Evolutionary conservation across 345 rosid genomes (phyloP).

Genomic region (Firmiana major): DNA sequence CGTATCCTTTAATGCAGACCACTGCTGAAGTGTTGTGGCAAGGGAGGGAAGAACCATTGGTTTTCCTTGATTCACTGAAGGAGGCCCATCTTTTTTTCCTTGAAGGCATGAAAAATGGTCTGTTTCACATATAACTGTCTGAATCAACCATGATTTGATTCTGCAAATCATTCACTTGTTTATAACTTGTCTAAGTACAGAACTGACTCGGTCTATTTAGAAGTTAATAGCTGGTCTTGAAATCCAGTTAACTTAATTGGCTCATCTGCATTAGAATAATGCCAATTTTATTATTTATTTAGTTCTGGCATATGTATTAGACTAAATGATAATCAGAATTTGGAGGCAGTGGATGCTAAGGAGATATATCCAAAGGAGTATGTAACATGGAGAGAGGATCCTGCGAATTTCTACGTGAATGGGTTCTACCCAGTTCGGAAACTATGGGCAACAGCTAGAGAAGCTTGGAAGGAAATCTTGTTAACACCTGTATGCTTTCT

Average conservation of each 20-base stretch:
- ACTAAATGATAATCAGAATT: constrained; percentile 48
- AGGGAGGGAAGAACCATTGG: constrained; percentile 51
- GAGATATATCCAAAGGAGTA: constrained; percentile 49
- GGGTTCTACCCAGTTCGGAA: constrained; percentile 54
- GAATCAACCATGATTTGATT: constrained; percentile 3
- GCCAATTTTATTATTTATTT: neutral
- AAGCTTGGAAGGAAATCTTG: constrained; percentile 66
- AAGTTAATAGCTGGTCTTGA: neutral
- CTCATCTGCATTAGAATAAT: constrained; percentile 2
- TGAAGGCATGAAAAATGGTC: constrained; percentile 77
- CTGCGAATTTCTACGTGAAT: constrained; percentile 50
- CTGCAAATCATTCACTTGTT: neutral
- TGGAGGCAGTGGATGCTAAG: constrained; percentile 72
- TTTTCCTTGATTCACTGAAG: constrained; percentile 60
- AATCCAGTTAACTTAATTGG: neutral
- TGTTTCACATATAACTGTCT: constrained; percentile 11
- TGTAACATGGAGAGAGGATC: constrained; percentile 57
- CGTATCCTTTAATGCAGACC: constrained; percentile 35
- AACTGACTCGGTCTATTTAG: neutral
- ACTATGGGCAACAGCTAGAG: constrained; percentile 56
- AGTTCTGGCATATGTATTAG: constrained; percentile 11
- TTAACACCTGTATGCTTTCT: constrained; percentile 41
- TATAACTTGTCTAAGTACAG: no score
- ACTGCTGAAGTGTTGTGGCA: constrained; percentile 59
- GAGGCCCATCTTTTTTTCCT: constrained; percentile 59